These are phyloP conservation scores for Pleurotus sapidus DNA, from an alignment of 768 basidiomycete species.

Conservation along the genomic window DNA sequence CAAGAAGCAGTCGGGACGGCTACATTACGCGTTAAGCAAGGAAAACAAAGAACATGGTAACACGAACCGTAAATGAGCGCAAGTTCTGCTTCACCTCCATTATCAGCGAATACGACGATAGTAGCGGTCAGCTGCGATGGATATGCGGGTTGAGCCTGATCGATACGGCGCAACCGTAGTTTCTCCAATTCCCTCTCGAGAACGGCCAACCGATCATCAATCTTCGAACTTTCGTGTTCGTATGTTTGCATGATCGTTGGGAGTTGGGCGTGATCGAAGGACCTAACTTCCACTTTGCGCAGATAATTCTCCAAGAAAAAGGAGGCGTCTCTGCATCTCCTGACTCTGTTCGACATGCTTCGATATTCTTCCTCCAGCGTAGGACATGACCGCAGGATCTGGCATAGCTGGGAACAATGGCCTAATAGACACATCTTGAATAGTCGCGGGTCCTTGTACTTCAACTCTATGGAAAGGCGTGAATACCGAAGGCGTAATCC, in stretches of 20 bases:
- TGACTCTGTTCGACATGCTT: constrained; percentile 1
- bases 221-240: constrained; percentile 25
- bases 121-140: background rate
- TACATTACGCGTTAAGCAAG: constrained; percentile 12
- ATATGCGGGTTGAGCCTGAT: background rate
- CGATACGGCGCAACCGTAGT: background rate
- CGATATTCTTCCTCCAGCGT: background rate
- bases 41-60: background rate
- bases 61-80: constrained; percentile 13
- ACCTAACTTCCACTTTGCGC: constrained; percentile 14
- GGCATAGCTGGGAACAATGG: background rate
- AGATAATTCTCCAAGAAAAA: constrained; percentile 33
- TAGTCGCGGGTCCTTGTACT: constrained; percentile 11
- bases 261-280: constrained; percentile 26
- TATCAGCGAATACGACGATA: constrained; percentile 11
- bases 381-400: background rate
- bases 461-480: constrained; percentile 10
- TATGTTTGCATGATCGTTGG: constrained; percentile 26
- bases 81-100: constrained; percentile 9
- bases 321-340: constrained; percentile 15
- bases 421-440: constrained; percentile 12
- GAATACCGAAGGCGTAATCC: background rate
- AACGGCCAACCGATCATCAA: constrained; percentile 7
- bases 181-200: constrained; percentile 5
- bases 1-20: constrained; percentile 35